These are phyloP conservation scores for Tardiomyces blankii DNA, from an alignment of 1,139 yeast species.

Conservation along the genomic window DNA sequence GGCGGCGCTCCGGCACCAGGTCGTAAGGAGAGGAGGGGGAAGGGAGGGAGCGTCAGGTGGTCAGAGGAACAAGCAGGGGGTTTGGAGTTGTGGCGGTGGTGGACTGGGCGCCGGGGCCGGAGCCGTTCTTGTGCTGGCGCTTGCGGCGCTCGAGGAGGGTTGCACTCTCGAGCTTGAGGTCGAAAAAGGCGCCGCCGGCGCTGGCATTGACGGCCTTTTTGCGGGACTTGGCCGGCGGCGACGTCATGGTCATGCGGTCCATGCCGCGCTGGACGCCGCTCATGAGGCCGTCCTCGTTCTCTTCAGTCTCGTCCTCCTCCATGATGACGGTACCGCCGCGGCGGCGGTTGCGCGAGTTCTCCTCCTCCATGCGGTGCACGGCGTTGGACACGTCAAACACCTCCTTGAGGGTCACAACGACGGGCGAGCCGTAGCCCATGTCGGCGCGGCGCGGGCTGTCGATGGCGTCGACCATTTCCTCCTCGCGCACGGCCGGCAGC, in stretches of 20 bases:
- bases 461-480: conserved; percentile 1
- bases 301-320: not conserved
- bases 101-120: not conserved
- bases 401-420: conserved; percentile 84
- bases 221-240: not conserved
- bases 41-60: not conserved
- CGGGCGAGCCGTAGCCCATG: conserved; percentile 54
- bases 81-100: not conserved
- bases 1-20: not conserved
- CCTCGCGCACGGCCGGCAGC: conserved; percentile 7
- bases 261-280: not conserved
- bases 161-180: not conserved
- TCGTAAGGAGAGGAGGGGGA: not conserved
- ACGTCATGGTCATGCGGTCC: not conserved
- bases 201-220: not conserved
- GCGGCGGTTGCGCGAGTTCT: conserved; percentile 37
- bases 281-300: not conserved
- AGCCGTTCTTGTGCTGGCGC: not conserved
- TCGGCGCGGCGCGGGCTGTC: conserved; percentile 6
- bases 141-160: not conserved
- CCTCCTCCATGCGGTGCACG: conserved; percentile 88
- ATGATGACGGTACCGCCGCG: not conserved
- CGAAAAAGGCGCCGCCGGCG: not conserved
- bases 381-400: conserved; percentile 94
- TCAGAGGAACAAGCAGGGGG: not conserved